Percentiles rank a stretch among this genome's conserved stretches.
Evolutionary conservation across 2,329 filamentous ascomycete genomes (phyloP).

Genomic region (Helminthosporium solani): DNA sequence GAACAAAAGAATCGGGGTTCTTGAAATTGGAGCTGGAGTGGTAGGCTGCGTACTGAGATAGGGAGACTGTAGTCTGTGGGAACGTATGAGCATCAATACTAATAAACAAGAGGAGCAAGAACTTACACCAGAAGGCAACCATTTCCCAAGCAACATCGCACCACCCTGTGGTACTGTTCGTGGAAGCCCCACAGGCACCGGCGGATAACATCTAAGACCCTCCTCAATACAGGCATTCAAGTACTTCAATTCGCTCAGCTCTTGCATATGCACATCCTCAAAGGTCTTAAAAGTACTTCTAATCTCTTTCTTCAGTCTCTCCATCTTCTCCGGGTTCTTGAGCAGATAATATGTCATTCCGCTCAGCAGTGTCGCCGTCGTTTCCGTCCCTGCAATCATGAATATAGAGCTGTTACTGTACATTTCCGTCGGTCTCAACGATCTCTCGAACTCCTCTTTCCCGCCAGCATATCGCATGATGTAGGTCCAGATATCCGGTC

Average conservation of each 20-base stretch:
- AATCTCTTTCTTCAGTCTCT: conserved; percentile 21
- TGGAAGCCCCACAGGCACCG: conserved; percentile 39
- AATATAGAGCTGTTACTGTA: conserved; percentile 23
- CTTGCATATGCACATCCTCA: conserved; percentile 21
- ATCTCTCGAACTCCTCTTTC: conserved; percentile 11
- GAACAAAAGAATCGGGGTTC: conserved; percentile 26
- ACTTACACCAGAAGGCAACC: conserved; percentile 31
- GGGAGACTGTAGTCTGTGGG: conserved; percentile 12
- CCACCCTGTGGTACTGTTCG: conserved; percentile 29
- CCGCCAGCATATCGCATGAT: conserved; percentile 31
- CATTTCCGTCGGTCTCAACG: conserved; percentile 26
- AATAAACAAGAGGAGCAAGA: background rate
- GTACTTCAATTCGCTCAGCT: conserved; percentile 32
- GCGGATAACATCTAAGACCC: conserved; percentile 47
- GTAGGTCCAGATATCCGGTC: conserved; percentile 44
- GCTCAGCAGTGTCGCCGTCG: conserved; percentile 27
- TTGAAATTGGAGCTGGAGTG: conserved; percentile 27
- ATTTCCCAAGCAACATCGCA: conserved; percentile 28
- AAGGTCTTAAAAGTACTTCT: conserved; percentile 14
- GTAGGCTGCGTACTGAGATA: conserved; percentile 21
- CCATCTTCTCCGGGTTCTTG: conserved; percentile 17
- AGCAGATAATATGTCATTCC: conserved; percentile 30
- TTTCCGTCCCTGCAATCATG: conserved; percentile 32
- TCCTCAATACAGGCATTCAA: conserved; percentile 48
- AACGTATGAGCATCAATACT: background rate